phyloP scores from a whole-genome alignment of 129 eudicot species.

The Heracleum sosnowskyi region DNA sequence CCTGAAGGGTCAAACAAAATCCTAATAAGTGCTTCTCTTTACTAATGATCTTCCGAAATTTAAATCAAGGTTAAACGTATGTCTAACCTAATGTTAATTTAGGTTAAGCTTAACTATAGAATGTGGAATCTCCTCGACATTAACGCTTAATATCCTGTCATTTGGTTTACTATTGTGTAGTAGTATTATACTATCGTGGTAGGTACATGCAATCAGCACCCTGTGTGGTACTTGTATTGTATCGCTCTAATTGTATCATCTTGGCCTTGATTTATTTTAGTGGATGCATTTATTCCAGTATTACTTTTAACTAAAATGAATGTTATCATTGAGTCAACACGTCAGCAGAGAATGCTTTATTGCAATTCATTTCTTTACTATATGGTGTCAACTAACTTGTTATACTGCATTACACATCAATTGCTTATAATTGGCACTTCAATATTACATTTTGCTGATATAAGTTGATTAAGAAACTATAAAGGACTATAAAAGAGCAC shows the following conservation, averaged over 20 bases:
- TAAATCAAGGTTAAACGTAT: not conserved
- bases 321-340: not conserved
- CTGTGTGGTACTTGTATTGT: not conserved
- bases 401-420: not conserved
- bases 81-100: not conserved
- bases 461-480: not conserved
- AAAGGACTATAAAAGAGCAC: not conserved
- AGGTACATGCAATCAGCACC: not conserved
- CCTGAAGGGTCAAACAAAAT: not conserved
- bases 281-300: not conserved
- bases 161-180: not conserved
- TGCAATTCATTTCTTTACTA: not conserved
- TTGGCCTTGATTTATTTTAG: not conserved
- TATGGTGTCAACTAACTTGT: not conserved
- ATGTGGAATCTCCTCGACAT: not conserved
- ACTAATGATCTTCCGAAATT: not conserved
- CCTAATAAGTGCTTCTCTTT: not conserved
- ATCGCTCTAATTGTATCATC: not conserved
- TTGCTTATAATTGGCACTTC: not conserved
- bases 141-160: not conserved
- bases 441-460: not conserved
- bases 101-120: not conserved
- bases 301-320: not conserved
- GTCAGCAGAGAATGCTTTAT: not conserved
- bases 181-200: not conserved